phyloP scores from a whole-genome alignment of 345 rosid species.

The Eucalyptus brandiana region DNA sequence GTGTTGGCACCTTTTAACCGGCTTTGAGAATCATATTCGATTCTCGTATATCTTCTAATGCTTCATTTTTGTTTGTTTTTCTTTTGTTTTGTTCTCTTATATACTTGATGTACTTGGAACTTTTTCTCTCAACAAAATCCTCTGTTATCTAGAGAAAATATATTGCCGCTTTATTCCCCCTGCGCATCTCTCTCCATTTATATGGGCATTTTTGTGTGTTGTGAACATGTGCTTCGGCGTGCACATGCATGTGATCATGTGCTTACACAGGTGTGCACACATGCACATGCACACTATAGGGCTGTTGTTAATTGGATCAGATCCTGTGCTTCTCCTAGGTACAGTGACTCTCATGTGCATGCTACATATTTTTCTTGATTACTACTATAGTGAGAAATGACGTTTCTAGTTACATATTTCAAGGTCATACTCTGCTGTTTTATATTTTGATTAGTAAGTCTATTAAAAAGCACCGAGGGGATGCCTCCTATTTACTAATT shows the following conservation, averaged over 20 bases:
- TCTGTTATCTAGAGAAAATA: not conserved
- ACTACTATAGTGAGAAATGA: not conserved
- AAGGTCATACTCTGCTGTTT: too few relatives aligned
- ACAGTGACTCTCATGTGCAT: not conserved
- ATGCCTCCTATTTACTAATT: too few relatives aligned
- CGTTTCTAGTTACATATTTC: not conserved
- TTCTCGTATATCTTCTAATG: not conserved
- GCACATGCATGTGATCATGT: not conserved
- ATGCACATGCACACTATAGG: not conserved
- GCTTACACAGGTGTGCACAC: not conserved
- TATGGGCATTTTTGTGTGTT: not conserved
- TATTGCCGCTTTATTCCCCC: not conserved
- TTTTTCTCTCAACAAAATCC: not conserved
- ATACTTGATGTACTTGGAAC: not conserved
- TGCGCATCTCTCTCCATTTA: not conserved
- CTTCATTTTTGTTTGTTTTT: not conserved
- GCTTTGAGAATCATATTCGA: not conserved
- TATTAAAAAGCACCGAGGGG: too few relatives aligned
- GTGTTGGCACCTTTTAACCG: not conserved
- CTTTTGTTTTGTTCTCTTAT: not conserved
- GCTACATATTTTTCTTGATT: not conserved
- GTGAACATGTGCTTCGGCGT: not conserved
- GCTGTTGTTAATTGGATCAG: not conserved
- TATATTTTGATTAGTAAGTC: too few relatives aligned
- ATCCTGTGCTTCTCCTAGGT: not conserved